These are phyloP conservation scores for Corniculantispora saksenae DNA, from an alignment of 2,329 filamentous ascomycete genomes.

Conservation along the genomic window DNA sequence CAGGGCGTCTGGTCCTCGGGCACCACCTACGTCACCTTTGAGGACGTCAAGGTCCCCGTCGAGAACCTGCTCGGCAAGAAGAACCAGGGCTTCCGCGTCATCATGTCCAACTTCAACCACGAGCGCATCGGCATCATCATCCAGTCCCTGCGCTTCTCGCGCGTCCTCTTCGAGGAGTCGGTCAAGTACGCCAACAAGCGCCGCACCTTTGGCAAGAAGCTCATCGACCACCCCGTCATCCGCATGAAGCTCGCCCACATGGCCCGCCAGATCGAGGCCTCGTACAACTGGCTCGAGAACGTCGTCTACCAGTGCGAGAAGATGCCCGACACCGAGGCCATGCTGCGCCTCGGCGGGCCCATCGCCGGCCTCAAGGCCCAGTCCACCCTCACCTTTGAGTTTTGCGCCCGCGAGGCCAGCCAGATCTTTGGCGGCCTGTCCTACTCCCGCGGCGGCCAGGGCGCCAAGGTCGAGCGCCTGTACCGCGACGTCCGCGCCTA, in stretches of 20 bases:
- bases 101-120: constrained; percentile 99
- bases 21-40: constrained; percentile 96
- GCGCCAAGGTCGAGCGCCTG: constrained; percentile 89
- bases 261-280: constrained; percentile 95
- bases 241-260: constrained; percentile 97
- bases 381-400: constrained; percentile 91
- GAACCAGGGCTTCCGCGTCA: constrained; percentile 97
- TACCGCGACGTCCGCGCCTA: constrained; percentile 96
- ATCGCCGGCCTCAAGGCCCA: constrained; percentile 95
- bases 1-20: constrained; percentile 95
- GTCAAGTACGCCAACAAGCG: constrained; percentile 98
- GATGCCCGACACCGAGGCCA: constrained; percentile 94
- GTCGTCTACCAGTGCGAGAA: constrained; percentile 88
- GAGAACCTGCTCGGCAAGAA: constrained; percentile 97
- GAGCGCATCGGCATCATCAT: constrained; percentile 99
- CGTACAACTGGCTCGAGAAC: constrained; percentile 96
- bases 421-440: constrained; percentile 96
- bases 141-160: constrained; percentile 91
- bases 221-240: constrained; percentile 96
- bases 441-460: constrained; percentile 91
- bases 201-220: constrained; percentile 91
- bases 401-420: constrained; percentile 91
- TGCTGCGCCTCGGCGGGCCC: constrained; percentile 91
- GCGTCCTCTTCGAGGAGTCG: constrained; percentile 95
- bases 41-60: constrained; percentile 99